These are phyloP conservation scores for Omphalea diandra DNA, from an alignment of 441 rosid genomes.

Conservation along the genomic window DNA sequence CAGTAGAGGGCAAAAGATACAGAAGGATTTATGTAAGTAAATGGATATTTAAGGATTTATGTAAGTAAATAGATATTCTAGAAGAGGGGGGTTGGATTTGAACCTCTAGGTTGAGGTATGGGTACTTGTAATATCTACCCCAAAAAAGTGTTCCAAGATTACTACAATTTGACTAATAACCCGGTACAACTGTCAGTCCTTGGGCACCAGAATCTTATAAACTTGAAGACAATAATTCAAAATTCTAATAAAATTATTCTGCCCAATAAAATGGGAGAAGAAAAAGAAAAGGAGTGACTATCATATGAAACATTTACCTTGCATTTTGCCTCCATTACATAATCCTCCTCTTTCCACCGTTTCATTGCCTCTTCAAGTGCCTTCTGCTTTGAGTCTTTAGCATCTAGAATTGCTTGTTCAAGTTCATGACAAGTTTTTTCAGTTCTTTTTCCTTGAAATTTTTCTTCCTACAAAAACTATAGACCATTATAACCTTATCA, in stretches of 20 bases:
- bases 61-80: neutral
- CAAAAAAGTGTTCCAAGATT: neutral
- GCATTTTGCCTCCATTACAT: slow-evolving; percentile 68
- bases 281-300: slow-evolving; percentile 14
- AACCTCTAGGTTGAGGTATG: neutral
- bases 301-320: slow-evolving; percentile 39
- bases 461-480: slow-evolving; percentile 48
- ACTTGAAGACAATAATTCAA: neutral
- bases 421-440: slow-evolving; percentile 35
- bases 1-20: neutral
- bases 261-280: slow-evolving; percentile 11
- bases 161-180: neutral
- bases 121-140: neutral
- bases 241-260: neutral
- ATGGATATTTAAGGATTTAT: neutral
- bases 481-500: slow-evolving; percentile 18
- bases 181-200: neutral
- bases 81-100: neutral
- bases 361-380: slow-evolving; percentile 44
- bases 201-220: neutral
- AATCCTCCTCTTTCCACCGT: slow-evolving; percentile 62
- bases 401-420: slow-evolving; percentile 41
- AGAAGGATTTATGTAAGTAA: neutral
- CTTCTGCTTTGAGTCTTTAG: slow-evolving; percentile 40
- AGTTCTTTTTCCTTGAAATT: slow-evolving; percentile 32